These are phyloP conservation scores for Toxoplasma gondii DNA, from an alignment of 169 alveolate genomes.

Conservation along the genomic window DNA sequence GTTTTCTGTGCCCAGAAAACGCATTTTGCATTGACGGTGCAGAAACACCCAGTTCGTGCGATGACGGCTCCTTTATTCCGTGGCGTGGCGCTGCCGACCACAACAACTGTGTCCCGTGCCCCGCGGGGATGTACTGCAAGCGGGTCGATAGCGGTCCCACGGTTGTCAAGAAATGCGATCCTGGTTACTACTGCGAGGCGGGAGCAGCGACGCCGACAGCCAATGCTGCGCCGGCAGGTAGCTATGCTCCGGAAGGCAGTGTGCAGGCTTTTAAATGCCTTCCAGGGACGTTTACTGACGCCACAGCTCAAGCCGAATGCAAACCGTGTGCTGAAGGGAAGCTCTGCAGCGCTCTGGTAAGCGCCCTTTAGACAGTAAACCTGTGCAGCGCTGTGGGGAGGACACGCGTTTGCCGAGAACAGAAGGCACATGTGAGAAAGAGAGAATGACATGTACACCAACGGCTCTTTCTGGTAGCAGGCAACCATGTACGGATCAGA, in stretches of 20 bases:
- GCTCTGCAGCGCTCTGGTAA: background rate
- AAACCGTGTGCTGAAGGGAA: conserved; percentile 58
- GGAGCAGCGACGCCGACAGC: conserved; percentile 24
- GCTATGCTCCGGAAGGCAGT: conserved; percentile 59
- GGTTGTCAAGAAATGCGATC: conserved; percentile 46
- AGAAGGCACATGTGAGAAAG: too few relatives aligned
- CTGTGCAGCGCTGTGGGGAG: background rate
- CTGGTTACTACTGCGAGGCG: conserved; percentile 60
- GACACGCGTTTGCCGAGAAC: background rate
- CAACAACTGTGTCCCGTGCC: conserved; percentile 53
- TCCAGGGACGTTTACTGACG: conserved; percentile 46
- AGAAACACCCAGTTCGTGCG: background rate
- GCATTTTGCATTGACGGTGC: background rate
- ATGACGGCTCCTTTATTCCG: conserved; percentile 48
- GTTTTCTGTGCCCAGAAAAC: background rate
- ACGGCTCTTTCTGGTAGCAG: too few relatives aligned
- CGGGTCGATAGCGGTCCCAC: background rate
- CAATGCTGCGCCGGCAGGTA: conserved; percentile 7
- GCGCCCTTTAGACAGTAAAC: background rate
- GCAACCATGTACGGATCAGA: too few relatives aligned
- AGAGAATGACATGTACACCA: too few relatives aligned
- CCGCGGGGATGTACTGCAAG: conserved; percentile 33
- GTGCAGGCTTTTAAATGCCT: conserved; percentile 24
- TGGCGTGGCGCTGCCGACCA: conserved; percentile 22
- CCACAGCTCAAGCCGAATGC: conserved; percentile 57